These are phyloP conservation scores for Globisporangium splendens DNA, from an alignment of 352 stramenopile genomes.

Conservation along the genomic window DNA sequence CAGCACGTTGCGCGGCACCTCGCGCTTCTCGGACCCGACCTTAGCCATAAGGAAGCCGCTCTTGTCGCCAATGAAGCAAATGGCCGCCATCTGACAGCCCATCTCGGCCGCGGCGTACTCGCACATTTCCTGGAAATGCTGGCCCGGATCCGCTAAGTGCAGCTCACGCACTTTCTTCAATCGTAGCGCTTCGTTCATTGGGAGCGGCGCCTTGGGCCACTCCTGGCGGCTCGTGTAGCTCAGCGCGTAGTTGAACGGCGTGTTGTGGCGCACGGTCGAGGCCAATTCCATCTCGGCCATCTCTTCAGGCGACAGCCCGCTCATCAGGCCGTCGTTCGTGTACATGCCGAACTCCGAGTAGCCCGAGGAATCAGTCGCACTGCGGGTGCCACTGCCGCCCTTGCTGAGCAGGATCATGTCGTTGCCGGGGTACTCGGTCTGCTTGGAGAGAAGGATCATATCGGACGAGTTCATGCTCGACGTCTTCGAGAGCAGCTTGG, in stretches of 20 bases:
- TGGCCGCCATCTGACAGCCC: slow-evolving; percentile 75
- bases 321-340: slow-evolving; percentile 17
- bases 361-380: slow-evolving; percentile 22
- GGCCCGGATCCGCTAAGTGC: slow-evolving; percentile 68
- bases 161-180: slow-evolving; percentile 72
- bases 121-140: slow-evolving; percentile 87
- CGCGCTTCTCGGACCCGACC: slow-evolving; percentile 69
- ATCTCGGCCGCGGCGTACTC: slow-evolving; percentile 80
- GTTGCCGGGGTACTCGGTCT: slow-evolving; percentile 16
- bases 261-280: slow-evolving; percentile 69
- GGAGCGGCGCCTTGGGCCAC: slow-evolving; percentile 77
- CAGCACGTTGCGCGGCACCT: slow-evolving; percentile 74
- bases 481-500: slow-evolving; percentile 13
- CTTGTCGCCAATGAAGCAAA: slow-evolving; percentile 86
- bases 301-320: slow-evolving; percentile 43
- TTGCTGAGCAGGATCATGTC: slow-evolving; percentile 60
- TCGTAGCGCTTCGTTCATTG: slow-evolving; percentile 52
- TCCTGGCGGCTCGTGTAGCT: slow-evolving; percentile 79
- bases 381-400: background rate
- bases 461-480: slow-evolving; percentile 19
- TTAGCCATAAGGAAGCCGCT: slow-evolving; percentile 83
- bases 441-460: slow-evolving; percentile 25
- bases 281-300: slow-evolving; percentile 55
- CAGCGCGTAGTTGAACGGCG: slow-evolving; percentile 74
- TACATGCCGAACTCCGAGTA: slow-evolving; percentile 46